Conservation (phyloP, 306 rosid genomes). For the Medicago lupulina region DNA sequence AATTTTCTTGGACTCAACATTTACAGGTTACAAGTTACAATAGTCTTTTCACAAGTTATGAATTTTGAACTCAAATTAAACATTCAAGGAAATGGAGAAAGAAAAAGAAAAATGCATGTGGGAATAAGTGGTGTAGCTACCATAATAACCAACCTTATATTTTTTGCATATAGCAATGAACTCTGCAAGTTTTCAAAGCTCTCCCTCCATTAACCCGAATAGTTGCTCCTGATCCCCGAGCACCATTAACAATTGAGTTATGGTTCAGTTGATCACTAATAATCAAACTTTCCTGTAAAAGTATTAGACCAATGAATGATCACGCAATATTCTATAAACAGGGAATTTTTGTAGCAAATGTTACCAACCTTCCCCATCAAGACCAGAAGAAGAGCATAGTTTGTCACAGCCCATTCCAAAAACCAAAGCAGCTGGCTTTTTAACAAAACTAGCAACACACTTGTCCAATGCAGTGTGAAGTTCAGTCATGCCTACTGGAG, state of each 20-base stretch:
- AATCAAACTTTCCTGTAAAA: conserved; percentile 75
- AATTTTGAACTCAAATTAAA: conserved; percentile 19
- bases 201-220: conserved; percentile 96
- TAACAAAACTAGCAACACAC: conserved; percentile 57
- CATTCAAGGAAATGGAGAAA: neutral
- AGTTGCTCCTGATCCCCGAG: conserved; percentile 93
- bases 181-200: conserved; percentile 94
- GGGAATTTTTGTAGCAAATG: neutral
- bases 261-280: conserved; percentile 90
- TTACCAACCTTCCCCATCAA: conserved; percentile 71
- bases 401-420: conserved; percentile 94
- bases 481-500: conserved; percentile 63
- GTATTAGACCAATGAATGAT: conserved; percentile 3
- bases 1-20: conserved; percentile 12
- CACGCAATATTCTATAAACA: conserved; percentile 1
- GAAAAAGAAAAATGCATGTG: neutral
- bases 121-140: conserved; percentile 5
- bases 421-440: conserved; percentile 75
- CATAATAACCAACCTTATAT: conserved; percentile 62
- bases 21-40: neutral
- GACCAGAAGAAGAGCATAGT: conserved; percentile 87
- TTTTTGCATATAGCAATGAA: conserved; percentile 85
- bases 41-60: conserved; percentile 6
- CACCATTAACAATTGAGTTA: conserved; percentile 91
- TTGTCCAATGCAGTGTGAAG: conserved; percentile 75